Percentiles rank a stretch among this genome's conserved stretches.
phyloP scores from a whole-genome alignment of 768 basidiomycete genomes.

The Lactarius tabidus region DNA sequence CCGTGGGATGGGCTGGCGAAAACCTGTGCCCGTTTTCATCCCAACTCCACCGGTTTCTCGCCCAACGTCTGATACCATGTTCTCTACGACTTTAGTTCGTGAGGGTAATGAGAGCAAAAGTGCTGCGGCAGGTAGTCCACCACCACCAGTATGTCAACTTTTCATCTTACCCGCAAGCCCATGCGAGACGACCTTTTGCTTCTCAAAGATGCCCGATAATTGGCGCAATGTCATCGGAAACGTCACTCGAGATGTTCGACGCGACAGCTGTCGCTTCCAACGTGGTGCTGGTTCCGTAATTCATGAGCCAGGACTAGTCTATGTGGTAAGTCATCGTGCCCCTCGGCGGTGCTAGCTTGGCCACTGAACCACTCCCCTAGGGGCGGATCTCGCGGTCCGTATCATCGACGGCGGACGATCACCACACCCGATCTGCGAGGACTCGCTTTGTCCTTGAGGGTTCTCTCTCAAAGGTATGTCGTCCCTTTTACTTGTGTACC shows the following conservation, averaged over 20 bases:
- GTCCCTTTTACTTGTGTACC: neutral
- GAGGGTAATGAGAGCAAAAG: neutral
- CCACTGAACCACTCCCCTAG: neutral
- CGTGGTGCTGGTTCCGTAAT: neutral
- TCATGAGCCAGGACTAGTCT: constrained; percentile 1
- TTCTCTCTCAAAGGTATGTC: constrained; percentile 17
- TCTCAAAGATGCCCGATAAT: constrained; percentile 18
- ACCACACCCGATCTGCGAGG: neutral
- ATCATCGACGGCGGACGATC: constrained; percentile 13
- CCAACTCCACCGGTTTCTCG: constrained; percentile 23
- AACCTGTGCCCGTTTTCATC: constrained; percentile 24
- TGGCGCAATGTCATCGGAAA: constrained; percentile 17
- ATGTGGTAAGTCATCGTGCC: neutral
- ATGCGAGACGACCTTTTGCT: neutral
- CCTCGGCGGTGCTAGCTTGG: neutral
- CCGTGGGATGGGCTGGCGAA: constrained; percentile 24
- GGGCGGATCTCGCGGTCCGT: constrained; percentile 3
- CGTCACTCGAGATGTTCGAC: constrained; percentile 1
- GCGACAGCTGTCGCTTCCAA: constrained; percentile 6
- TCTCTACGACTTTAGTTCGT: neutral
- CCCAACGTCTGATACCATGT: constrained; percentile 21
- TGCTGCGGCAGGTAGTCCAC: neutral
- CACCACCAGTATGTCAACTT: constrained; percentile 15
- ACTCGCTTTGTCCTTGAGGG: neutral
- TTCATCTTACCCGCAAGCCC: neutral